phyloP scores from a whole-genome alignment of 31 red algal genomes.

The Porphyra umbilicalis region DNA sequence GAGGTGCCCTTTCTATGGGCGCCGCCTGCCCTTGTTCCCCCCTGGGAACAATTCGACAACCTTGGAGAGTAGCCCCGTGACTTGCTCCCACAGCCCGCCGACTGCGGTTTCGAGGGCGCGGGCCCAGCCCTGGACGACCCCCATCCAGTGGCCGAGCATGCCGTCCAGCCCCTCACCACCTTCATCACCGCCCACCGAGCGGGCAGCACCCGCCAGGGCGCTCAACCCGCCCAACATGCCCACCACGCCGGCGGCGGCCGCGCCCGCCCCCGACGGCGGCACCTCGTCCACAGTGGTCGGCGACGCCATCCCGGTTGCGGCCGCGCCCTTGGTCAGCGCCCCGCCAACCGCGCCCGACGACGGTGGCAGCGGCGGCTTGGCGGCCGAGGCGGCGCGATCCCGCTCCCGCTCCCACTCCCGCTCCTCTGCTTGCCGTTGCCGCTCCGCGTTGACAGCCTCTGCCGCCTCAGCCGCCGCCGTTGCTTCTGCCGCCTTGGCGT shows the following conservation, averaged over 20 bases:
- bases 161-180: not conserved
- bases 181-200: not conserved
- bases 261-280: not conserved
- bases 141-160: not conserved
- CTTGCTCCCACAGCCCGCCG: not conserved
- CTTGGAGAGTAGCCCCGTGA: not conserved
- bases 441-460: not conserved
- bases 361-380: not conserved
- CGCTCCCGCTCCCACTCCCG: not conserved
- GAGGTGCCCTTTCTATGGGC: not conserved
- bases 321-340: not conserved
- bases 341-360: not conserved
- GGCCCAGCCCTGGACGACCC: not conserved
- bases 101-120: not conserved
- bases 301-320: not conserved
- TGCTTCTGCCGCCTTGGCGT: not conserved
- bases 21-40: not conserved
- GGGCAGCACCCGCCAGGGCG: not conserved
- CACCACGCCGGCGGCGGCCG: not conserved
- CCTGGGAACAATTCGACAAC: not conserved
- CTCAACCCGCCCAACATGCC: not conserved
- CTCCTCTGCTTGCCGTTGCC: not conserved
- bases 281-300: not conserved
- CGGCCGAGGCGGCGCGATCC: not conserved
- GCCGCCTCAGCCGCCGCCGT: not conserved